phyloP scores from a whole-genome alignment of 2,329 filamentous ascomycete species.

The Pestalotiopsis sp. region DNA sequence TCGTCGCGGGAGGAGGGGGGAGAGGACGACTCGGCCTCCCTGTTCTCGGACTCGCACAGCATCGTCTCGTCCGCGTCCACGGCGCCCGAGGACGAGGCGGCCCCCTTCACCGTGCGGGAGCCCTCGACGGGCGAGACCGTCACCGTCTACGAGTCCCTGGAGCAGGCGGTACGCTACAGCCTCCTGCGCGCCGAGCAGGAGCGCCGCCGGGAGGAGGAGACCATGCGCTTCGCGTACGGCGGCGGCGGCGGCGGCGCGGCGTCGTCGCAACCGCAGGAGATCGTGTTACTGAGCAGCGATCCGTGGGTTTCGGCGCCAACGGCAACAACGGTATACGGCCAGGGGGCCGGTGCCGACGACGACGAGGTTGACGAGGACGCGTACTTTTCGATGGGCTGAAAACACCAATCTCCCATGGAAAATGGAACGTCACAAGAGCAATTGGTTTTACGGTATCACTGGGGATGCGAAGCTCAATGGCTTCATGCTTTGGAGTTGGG shows the following conservation, averaged over 20 bases:
- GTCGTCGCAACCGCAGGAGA: not conserved
- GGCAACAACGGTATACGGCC: not conserved
- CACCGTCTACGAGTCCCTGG: constrained; percentile 31
- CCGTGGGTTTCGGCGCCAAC: not conserved
- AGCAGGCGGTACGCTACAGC: constrained; percentile 29
- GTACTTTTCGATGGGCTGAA: constrained; percentile 18
- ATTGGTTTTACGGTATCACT: not conserved
- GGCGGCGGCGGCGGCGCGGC: constrained; percentile 16
- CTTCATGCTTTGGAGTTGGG: not conserved
- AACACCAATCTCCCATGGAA: not conserved
- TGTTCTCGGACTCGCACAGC: constrained; percentile 17
- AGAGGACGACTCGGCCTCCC: constrained; percentile 19
- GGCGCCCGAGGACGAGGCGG: constrained; percentile 15
- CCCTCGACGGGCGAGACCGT: constrained; percentile 24
- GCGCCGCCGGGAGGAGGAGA: constrained; percentile 16
- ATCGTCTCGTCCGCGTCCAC: constrained; percentile 24
- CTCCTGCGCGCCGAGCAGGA: constrained; percentile 20
- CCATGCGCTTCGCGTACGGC: constrained; percentile 8
- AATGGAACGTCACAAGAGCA: not conserved
- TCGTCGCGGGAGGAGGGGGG: constrained; percentile 2
- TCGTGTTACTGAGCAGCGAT: not conserved
- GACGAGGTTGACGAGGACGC: constrained; percentile 13
- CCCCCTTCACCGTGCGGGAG: constrained; percentile 20
- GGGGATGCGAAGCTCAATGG: not conserved
- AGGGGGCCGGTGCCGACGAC: not conserved